Evolutionary conservation across 768 basidiomycete genomes (phyloP).

Genomic region (Tricholoma bakamatsutake): DNA sequence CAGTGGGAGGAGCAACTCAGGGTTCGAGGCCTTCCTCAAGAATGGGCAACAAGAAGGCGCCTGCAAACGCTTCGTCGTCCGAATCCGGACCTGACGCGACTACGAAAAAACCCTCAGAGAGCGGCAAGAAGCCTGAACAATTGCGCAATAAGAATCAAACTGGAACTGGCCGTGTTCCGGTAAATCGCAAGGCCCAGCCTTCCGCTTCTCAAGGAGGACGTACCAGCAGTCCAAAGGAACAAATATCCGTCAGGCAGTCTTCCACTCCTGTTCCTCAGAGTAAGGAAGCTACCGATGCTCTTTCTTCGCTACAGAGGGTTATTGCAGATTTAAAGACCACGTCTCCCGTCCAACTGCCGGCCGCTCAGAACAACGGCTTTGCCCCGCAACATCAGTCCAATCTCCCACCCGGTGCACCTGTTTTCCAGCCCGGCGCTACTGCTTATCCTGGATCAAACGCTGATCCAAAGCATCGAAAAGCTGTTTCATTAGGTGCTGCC

Average conservation of each 20-base stretch:
- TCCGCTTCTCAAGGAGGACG: constrained; percentile 56
- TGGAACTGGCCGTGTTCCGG: constrained; percentile 39
- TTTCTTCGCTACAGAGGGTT: constrained; percentile 86
- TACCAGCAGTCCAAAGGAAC: constrained; percentile 35
- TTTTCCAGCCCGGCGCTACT: constrained; percentile 67
- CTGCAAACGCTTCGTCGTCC: constrained; percentile 31
- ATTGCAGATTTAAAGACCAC: constrained; percentile 91
- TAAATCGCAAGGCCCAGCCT: constrained; percentile 51
- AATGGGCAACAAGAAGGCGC: constrained; percentile 58
- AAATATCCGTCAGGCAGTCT: constrained; percentile 38
- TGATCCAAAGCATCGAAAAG: constrained; percentile 76
- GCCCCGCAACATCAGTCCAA: constrained; percentile 44
- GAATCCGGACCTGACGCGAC: constrained; percentile 76
- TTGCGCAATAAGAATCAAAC: constrained; percentile 50
- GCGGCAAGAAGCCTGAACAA: constrained; percentile 47
- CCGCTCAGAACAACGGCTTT: constrained; percentile 34
- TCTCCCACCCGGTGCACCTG: constrained; percentile 61
- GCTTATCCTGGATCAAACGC: constrained; percentile 45
- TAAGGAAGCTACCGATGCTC: constrained; percentile 69
- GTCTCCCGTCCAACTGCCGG: constrained; percentile 52
- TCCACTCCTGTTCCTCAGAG: constrained; percentile 40
- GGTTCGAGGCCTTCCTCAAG: constrained; percentile 59
- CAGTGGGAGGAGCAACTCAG: constrained; percentile 34
- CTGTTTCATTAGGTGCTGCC: constrained; percentile 62
- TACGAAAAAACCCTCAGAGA: constrained; percentile 51